Evolutionary conservation across 345 rosid genomes (phyloP).

Genomic region (Acer campestre): DNA sequence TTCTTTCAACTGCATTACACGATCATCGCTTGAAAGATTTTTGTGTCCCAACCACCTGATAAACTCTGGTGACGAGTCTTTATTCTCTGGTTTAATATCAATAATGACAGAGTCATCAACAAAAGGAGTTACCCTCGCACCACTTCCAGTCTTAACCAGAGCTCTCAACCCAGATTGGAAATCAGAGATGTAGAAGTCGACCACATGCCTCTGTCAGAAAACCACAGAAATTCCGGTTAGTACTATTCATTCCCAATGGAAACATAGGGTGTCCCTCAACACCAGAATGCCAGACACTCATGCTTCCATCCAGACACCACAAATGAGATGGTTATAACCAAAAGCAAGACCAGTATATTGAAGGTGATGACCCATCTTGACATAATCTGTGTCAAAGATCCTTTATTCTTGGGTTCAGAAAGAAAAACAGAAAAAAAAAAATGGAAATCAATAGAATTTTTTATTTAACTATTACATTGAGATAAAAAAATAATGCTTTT

Average conservation of each 20-base stretch:
- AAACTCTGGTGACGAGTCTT: slow-evolving; percentile 79
- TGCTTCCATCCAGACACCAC: background rate
- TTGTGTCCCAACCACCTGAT: slow-evolving; percentile 83
- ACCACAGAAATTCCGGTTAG: background rate
- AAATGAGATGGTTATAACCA: background rate
- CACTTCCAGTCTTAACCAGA: slow-evolving; percentile 88
- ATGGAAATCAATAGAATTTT: background rate
- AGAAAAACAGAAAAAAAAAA: background rate
- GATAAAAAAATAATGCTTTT: too few relatives aligned
- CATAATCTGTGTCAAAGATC: background rate
- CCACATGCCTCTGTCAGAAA: slow-evolving; percentile 78
- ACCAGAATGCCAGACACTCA: background rate
- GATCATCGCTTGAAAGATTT: slow-evolving; percentile 79
- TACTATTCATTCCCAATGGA: background rate
- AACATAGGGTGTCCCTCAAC: background rate
- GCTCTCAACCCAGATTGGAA: slow-evolving; percentile 97
- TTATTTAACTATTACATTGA: too few relatives aligned
- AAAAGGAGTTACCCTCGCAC: slow-evolving; percentile 78
- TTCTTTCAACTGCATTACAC: slow-evolving; percentile 82
- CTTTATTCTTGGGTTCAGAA: background rate
- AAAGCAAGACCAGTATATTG: background rate
- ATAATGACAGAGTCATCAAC: slow-evolving; percentile 81
- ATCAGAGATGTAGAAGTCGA: slow-evolving; percentile 98
- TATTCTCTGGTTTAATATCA: slow-evolving; percentile 68
- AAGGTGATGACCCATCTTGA: background rate